A percentile compares a stretch with the other conserved stretches of the same genome.
phyloP scores from a whole-genome alignment of 2,329 filamentous ascomycete genomes.

The Aureobasidium sp. region DNA sequence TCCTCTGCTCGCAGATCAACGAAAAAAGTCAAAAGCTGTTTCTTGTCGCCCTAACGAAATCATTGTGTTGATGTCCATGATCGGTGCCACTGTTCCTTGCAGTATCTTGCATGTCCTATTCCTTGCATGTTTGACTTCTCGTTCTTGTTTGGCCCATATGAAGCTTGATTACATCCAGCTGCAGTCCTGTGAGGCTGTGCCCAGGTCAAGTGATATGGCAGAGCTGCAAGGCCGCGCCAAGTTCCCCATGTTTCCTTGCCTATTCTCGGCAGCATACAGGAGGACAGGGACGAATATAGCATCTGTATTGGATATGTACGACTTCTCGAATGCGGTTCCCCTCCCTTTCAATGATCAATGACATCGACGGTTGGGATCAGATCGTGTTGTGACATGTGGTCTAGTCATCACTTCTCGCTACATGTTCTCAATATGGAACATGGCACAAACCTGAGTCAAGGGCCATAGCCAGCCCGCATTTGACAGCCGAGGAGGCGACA shows the following conservation, averaged over 20 bases:
- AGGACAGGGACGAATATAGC: neutral
- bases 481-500: neutral
- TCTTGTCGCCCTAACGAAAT: conserved; percentile 11
- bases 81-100: neutral
- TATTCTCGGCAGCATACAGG: neutral
- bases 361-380: neutral
- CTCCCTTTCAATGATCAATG: neutral
- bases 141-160: too few relatives aligned
- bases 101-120: neutral
- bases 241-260: neutral
- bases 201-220: neutral
- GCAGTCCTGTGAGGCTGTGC: neutral
- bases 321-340: conserved; percentile 9
- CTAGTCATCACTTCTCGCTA: neutral
- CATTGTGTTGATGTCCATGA: neutral
- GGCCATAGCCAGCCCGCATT: neutral
- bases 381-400: neutral
- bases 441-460: neutral
- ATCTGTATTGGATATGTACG: conserved; percentile 1
- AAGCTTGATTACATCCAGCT: neutral
- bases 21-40: conserved; percentile 14
- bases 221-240: neutral
- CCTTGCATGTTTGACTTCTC: neutral
- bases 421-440: neutral
- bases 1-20: conserved; percentile 13